Base-by-base conservation (phyloP, 495 filamentous ascomycete species). In the Pseudevernia furfuracea region DNA sequence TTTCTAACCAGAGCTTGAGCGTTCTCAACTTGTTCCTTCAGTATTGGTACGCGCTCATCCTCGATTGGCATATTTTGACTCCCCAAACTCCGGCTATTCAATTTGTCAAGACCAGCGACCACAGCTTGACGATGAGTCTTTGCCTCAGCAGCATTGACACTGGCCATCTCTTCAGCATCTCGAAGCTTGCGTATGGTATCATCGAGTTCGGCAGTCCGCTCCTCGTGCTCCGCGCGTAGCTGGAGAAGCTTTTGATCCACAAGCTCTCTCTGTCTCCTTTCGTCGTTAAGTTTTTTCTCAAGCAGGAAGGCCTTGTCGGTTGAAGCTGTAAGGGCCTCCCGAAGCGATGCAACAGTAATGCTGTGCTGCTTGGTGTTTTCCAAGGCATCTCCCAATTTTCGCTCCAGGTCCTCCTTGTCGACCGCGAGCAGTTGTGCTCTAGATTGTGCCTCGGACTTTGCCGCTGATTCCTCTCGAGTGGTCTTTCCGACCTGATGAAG, bases 101-200 rank as follows among this genome's bases (percentile, higher is more conserved):
- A 79, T 74, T 86, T 90, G 61, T 91, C 89, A 15, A 99, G 81
- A 4, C 95, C 95, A 23, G 85, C 80, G 36, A 96, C 76, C 56
- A 99, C 85, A 38, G 89, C 92, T 67, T 89, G 79, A 59, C 90
- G 90, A 69, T 97, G 93, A 48, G 88, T 86, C 49, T 87, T 82
- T 1, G 95, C 94, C 74, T 99, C 95, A 64, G 85, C 86, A 19
- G 92, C 88, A 72, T 95, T 85, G 49, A 84, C 89, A 62, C 94
- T 91, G n/a, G 89, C 88, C 37, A 97, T 73, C 71, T 97, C 92
- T 75, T 99, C 92, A 15, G 91, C 85, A 74, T 97, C 92, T 37
- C 84, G 83, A 43, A 97, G 75, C 46, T 89, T 86, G 65, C 89
- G 84, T 32, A 81, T 88, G 0, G 84, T 79, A 30, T 81, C 83